Evolutionary conservation across 176 grass and related monocot genomes (phyloP).

Genomic region (Elymus sibiricus): DNA sequence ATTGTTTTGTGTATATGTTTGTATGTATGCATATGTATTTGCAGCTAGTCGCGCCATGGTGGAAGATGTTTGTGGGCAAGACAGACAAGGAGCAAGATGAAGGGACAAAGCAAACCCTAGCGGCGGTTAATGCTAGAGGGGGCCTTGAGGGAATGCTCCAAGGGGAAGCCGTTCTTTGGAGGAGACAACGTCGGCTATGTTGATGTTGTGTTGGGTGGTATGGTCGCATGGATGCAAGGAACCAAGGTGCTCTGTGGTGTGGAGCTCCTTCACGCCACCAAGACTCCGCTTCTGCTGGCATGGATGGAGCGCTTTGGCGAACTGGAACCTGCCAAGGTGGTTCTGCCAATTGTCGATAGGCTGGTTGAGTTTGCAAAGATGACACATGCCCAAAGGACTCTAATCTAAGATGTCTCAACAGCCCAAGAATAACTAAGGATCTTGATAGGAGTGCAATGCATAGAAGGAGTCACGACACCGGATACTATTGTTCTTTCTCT

Average conservation of each 20-base stretch:
- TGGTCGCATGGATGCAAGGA: neutral
- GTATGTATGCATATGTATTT: neutral
- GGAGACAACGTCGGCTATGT: slow-evolving; percentile 22
- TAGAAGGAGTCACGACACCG: too few relatives aligned
- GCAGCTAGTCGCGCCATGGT: neutral
- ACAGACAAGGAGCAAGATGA: neutral
- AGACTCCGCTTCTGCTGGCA: neutral
- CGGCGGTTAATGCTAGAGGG: neutral
- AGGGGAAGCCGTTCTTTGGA: neutral
- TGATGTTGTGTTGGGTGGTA: slow-evolving; percentile 22
- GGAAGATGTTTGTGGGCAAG: neutral
- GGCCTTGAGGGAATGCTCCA: neutral
- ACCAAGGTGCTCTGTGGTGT: neutral
- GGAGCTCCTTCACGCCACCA: slow-evolving; percentile 10
- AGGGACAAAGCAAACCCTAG: neutral
- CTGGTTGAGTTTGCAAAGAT: neutral
- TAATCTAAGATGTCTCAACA: neutral
- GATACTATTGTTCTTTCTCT: too few relatives aligned
- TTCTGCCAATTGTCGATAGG: slow-evolving; percentile 4
- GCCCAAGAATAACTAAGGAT: too few relatives aligned
- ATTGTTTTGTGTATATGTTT: too few relatives aligned
- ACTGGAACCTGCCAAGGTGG: slow-evolving; percentile 6
- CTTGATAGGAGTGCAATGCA: too few relatives aligned
- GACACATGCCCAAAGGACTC: neutral
- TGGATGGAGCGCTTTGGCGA: slow-evolving; percentile 2